These are phyloP conservation scores for Rhytidhysteron rufulum DNA, from an alignment of 2,329 filamentous ascomycete genomes.

Conservation along the genomic window DNA sequence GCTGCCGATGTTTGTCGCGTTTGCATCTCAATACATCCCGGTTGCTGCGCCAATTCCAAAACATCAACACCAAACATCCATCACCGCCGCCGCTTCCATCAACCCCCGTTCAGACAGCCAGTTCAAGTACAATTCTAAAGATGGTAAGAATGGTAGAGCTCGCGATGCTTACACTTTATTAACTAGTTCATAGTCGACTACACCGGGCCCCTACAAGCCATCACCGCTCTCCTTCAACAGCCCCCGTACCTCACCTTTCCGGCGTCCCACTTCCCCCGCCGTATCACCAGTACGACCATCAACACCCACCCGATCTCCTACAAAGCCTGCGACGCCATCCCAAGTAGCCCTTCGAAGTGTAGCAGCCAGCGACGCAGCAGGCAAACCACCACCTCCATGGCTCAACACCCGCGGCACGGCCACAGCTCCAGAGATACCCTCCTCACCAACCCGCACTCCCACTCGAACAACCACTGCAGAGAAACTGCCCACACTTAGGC, in stretches of 20 bases:
- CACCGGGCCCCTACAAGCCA: constrained; percentile 36
- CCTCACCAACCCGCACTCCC: constrained; percentile 24
- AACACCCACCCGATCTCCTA: constrained; percentile 40
- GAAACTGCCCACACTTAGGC: constrained; percentile 19
- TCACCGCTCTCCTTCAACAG: constrained; percentile 43
- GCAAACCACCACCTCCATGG: constrained; percentile 29
- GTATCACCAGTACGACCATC: constrained; percentile 36
- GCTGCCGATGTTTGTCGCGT: background rate
- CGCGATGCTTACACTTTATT: too few species aligned
- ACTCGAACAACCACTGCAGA: constrained; percentile 15
- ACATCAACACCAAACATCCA: constrained; percentile 9
- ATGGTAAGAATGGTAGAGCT: too few species aligned
- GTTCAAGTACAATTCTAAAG: too few species aligned
- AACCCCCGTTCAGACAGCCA: background rate
- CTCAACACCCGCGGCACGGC: constrained; percentile 28
- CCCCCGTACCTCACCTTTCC: constrained; percentile 43
- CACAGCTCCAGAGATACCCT: constrained; percentile 23
- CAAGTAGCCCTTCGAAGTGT: constrained; percentile 27
- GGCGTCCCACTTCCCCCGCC: constrained; percentile 41
- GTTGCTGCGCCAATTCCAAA: constrained; percentile 1
- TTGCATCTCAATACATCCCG: background rate
- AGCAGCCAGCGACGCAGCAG: constrained; percentile 30
- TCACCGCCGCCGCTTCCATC: constrained; percentile 4
- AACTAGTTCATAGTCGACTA: constrained; percentile 17
- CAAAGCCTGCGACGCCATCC: constrained; percentile 32